Evolutionary conservation across 768 basidiomycete species (phyloP), one percentile per base, ranked within the genome.

Genomic region (Boletales sp.): DNA sequence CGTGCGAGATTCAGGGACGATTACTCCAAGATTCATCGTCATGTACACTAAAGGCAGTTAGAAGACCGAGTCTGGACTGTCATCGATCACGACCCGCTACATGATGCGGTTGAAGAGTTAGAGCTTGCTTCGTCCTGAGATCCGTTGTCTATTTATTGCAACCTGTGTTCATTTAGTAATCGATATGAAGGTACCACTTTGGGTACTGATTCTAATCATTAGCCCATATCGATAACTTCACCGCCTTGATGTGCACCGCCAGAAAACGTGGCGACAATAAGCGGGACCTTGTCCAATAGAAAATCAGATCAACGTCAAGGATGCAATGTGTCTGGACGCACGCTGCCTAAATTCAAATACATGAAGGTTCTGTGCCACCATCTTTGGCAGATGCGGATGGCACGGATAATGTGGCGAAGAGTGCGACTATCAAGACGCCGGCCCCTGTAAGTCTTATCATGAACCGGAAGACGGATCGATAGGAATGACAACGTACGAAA

Each of bases 21-120:
- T 85, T 37, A 65, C 79, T 45, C 81, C 83, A 47, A 76, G 72
- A 52, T 83, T 77, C 61, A 66, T 83, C 51, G 70, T 83, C 61
- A 75, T 84, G 74, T 85, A 84, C 56, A 73, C 69, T 29, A 75
- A 72, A 55, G 72, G 64, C 45, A 62, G 27, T 30, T 68, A 53
- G 62, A 21, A n/a, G 56, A 37, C 38, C 9, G 43, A 46, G 58
- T 42, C 65, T 57, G 38, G 56, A 39, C 58, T 48, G 18, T 32
- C 48, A 37, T 53, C 18, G 43, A 34, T 39, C 52, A 47, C 47
- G 43, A 48, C 49, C 50, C 53, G 38, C 27, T 39, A 43, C 56
- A 62, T 51, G 51, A 51, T 57, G 56, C 43, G 49, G 50, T 48
- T 53, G 48, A 56, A 56, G 49, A 62, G 51, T 60, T 59, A 60